Base-by-base conservation (phyloP, 257 asterid genomes). In the Nicotiana attenuata region DNA sequence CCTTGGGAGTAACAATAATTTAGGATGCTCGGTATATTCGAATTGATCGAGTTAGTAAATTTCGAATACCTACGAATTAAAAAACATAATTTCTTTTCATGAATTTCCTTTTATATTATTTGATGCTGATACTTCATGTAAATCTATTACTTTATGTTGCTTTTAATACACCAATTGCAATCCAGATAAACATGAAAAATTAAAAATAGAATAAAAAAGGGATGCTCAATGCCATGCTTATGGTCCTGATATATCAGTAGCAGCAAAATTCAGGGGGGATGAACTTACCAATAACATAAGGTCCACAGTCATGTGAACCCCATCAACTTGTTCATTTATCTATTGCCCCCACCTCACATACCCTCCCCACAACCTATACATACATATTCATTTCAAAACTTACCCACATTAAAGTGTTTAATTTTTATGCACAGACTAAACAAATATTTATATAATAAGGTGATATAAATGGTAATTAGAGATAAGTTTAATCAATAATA, bases 271-370 rank as follows among this genome's bases (percentile, higher is more conserved):
- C 85, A 85, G 93, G 95, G 95, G 93, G 89, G 91, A 90, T 90
- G 95, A 85, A 90, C 87, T 88, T 85, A 65, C 64, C 63, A 31
- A 45, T 45, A 64, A 81, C 81, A 52, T 57, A 68, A 71, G 92
- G 90, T 91, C 93, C 92, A 89, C 90, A 76, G 78, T 91, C 91
- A 85, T 89, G 93, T 91, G 91, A 90, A 88, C 85, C 89, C 87
- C 89, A 81, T 85, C 91, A 85, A 86, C 89, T 87, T 88, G 84
- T 79, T 83, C 85, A 65, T 86, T 81, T 75, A 76, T 76, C 63
- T 31, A 80, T 3, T 47, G 66, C 92, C 93, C 93, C 93, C 90
- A 89, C 90, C 52, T 67, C 85, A 85, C 87, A 84, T 78, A 85
- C 86, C 31, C 85, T 65, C 41, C 89, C 90, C 92, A 85, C 91